Evolutionary conservation across 495 filamentous ascomycete species (phyloP), one percentile per base, ranked within the genome.

Genomic region (Margaritispora aquatica): DNA sequence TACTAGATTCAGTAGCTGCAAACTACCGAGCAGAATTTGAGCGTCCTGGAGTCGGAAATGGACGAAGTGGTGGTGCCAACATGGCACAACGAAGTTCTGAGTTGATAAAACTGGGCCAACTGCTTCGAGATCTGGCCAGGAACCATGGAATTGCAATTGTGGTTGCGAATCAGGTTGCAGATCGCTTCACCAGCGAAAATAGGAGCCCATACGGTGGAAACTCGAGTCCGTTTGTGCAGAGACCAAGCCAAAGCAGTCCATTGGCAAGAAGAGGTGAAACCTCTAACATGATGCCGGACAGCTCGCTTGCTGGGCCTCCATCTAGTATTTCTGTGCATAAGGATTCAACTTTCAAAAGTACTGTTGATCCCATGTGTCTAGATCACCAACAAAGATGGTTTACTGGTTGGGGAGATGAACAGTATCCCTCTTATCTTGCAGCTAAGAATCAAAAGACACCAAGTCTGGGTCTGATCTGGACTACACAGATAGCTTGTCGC

Each of bases 11-110:
- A 20, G 84, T 98, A 34, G 90, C 94, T 0, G 91, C 95, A 29
- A 98, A 98, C 70, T 97, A 90, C 75, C 84, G 94, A 59, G 92
- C 88, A 26, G 94, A 97, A 69, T 90, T 90, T 66, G 85, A 88
- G 61, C 77, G 80, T 54, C 66, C 68, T n/a, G 64, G 57, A 22
- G 44, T n/a, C 36, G 57, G 51, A 34, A 38, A 26, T 34, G 44
- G 53, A 2, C 63, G 63, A 24, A 61, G 17, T 1, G 57, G 27
- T 48, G 58, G 51, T 15, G 56, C 59, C 22, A 63, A 65, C 44
- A 50, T 71, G 70, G 29, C 84, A 88, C 55, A 63, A 79, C 82
- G 65, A 15, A 62, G 59, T 50, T 75, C 76, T 27, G 86, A 95
- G 59, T 80, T 98, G 31, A 75, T 89, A 9, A 81, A 81, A 46